These are phyloP conservation scores for Scutellaria minor DNA, from an alignment of 257 asterid genomes.

Conservation along the genomic window DNA sequence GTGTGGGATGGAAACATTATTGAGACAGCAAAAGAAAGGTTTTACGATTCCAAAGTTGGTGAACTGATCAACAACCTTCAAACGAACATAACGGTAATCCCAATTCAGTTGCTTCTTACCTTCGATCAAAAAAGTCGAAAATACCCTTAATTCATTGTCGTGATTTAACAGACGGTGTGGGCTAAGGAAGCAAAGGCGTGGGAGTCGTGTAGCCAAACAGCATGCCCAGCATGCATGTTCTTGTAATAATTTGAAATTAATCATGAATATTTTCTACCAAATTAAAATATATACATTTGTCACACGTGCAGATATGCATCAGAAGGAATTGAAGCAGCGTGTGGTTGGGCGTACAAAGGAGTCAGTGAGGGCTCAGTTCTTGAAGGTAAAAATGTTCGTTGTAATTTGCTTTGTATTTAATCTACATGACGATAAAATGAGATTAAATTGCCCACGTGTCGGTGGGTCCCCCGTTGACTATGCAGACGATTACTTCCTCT, in stretches of 20 bases:
- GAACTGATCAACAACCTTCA: conserved; percentile 57
- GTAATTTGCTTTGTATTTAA: neutral
- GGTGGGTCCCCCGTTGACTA: too few species aligned
- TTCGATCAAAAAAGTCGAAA: neutral
- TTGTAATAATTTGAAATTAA: neutral
- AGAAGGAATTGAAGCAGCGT: conserved; percentile 87
- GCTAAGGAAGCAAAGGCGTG: conserved; percentile 68
- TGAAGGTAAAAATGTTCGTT: conserved; percentile 50
- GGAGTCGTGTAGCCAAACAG: conserved; percentile 67
- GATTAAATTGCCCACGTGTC: too few species aligned
- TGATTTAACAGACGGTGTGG: conserved; percentile 66
- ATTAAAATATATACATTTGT: too few species aligned
- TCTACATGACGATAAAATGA: neutral
- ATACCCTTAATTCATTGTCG: neutral
- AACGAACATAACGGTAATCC: conserved; percentile 68
- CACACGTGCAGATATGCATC: conserved; percentile 64
- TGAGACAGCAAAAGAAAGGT: conserved; percentile 68
- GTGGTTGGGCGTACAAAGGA: conserved; percentile 82
- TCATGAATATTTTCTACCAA: too few species aligned
- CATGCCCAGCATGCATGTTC: conserved; percentile 73
- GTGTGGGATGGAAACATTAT: conserved; percentile 83
- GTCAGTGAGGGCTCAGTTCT: conserved; percentile 65
- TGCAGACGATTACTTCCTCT: conserved; percentile 78
- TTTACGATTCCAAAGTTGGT: conserved; percentile 50
- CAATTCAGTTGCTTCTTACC: neutral